Base-by-base conservation (phyloP, 768 basidiomycete species). In the Cystobasidium onofrii region DNA sequence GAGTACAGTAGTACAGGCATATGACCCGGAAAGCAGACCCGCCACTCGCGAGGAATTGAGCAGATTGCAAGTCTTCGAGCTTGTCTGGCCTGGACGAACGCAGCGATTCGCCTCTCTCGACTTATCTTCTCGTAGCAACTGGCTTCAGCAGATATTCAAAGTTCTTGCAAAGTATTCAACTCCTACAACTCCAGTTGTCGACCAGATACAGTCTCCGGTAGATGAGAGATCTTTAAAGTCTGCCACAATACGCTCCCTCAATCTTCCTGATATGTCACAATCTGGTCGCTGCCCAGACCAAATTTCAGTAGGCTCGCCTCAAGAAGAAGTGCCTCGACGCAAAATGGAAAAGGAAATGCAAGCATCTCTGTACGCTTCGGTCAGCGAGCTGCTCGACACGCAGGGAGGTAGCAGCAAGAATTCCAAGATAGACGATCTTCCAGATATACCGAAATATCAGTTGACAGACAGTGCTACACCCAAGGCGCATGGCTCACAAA, bases 281-380 rank as follows among this genome's bases (percentile, higher is more conserved):
- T n/a, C 20, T 54, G 52, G 52, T n/a, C 20, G n/a, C 4, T 46
- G 13, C 23, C 13, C 25, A 4, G 52, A 15, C 54, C 50, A 2
- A 4, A 27, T 17, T n/a, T 20, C 23, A 23, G 33, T 46, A 4
- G 10, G 20, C 33, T n/a, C 61, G 61, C 61, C 36, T 39, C 27
- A 25, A 29, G 12, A 27, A 15, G 27, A 34, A 17, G 27, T 27
- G 27, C 66, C 66, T 41, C 12, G 66, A 18, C 39, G 66, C 2
- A 10, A 69, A 27, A 29, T 69, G 41, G 50, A 54, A 18, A 71
- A 71, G 31, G 69, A 39, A 18, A 34, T 20, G 29, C 69, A 71
- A 27, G 69, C 52, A 18, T 71, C 69, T 2, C 34, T 71, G 55
- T 71, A 71, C 25, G 69, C 69, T 13, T 71, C 69, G 3, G 69